Evolutionary conservation across 768 basidiomycete species (phyloP).

Genomic region (Symmetrospora coprosmae): DNA sequence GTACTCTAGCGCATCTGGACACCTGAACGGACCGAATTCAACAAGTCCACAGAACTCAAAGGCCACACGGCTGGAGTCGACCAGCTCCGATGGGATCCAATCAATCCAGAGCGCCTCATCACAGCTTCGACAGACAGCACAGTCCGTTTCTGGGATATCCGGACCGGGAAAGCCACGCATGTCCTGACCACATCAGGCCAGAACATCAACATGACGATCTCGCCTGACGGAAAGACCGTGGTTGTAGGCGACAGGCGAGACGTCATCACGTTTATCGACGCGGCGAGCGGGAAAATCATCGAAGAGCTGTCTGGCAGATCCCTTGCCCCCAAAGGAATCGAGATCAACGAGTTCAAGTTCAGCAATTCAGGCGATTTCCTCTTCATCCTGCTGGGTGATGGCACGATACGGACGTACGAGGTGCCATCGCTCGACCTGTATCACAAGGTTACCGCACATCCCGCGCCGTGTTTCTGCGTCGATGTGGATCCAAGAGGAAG

Average conservation of each 20-base stretch:
- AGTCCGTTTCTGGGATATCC: slow-evolving; percentile 20
- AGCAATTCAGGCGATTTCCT: slow-evolving; percentile 29
- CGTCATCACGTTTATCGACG: slow-evolving; percentile 25
- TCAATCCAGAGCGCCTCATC: slow-evolving; percentile 6
- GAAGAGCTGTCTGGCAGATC: background rate
- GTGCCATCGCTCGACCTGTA: slow-evolving; percentile 24
- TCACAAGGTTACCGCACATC: slow-evolving; percentile 11
- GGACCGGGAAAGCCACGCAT: slow-evolving; percentile 26
- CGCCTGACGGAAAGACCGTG: slow-evolving; percentile 28
- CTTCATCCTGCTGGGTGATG: slow-evolving; percentile 20
- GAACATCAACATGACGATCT: slow-evolving; percentile 31
- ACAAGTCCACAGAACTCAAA: slow-evolving; percentile 17
- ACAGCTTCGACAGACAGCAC: slow-evolving; percentile 11
- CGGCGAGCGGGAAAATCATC: slow-evolving; percentile 13
- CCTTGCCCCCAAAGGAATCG: background rate
- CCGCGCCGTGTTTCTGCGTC: slow-evolving; percentile 6
- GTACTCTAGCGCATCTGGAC: slow-evolving; percentile 21
- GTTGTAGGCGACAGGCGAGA: slow-evolving; percentile 26
- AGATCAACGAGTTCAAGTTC: background rate
- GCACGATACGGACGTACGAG: slow-evolving; percentile 5
- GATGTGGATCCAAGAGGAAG: slow-evolving; percentile 32
- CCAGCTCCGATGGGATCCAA: slow-evolving; percentile 19
- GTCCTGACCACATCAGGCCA: slow-evolving; percentile 24
- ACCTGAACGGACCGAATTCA: slow-evolving; percentile 9
- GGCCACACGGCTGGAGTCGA: slow-evolving; percentile 18